Conservation (phyloP, 1,284 basidiomycete species). For the Dichomitus squalens region DNA sequence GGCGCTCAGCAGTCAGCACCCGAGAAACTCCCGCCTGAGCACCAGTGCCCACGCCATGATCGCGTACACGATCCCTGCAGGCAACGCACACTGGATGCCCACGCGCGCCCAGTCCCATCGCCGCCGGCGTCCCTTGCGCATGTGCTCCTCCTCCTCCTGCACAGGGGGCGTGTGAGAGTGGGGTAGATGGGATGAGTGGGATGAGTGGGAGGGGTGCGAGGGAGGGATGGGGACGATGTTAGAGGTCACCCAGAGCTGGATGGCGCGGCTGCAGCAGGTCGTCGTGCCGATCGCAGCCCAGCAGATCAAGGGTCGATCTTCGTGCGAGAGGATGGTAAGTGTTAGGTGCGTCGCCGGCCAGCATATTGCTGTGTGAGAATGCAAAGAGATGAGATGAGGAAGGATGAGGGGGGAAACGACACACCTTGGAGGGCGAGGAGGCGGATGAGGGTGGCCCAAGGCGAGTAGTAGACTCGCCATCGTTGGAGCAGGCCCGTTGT, state of each 20-base stretch:
- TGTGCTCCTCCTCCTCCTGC: constrained; percentile 37
- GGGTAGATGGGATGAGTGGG: neutral
- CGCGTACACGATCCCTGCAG: constrained; percentile 71
- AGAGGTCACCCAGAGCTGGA: constrained; percentile 87
- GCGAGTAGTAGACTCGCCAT: constrained; percentile 83
- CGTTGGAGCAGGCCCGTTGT: constrained; percentile 80
- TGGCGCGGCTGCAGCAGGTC: constrained; percentile 70
- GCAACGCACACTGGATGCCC: constrained; percentile 63
- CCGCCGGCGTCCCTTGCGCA: constrained; percentile 52
- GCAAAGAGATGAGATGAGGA: neutral
- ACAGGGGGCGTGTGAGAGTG: neutral
- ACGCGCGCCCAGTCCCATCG: constrained; percentile 80
- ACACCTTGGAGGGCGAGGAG: constrained; percentile 75
- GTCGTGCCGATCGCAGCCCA: constrained; percentile 86
- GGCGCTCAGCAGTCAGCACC: too few species aligned
- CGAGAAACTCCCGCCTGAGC: constrained; percentile 43
- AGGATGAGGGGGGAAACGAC: neutral
- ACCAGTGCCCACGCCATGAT: constrained; percentile 76
- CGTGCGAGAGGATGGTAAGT: constrained; percentile 64
- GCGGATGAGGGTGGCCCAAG: constrained; percentile 79
- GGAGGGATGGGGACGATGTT: constrained; percentile 48
- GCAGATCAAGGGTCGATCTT: constrained; percentile 65
- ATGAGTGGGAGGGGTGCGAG: constrained; percentile 7
- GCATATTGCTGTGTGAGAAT: constrained; percentile 61
- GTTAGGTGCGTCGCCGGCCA: constrained; percentile 87